Evolutionary conservation across 495 filamentous ascomycete genomes (phyloP), one percentile per base, ranked within the genome.

Genomic region (Penicillium bialowiezense): DNA sequence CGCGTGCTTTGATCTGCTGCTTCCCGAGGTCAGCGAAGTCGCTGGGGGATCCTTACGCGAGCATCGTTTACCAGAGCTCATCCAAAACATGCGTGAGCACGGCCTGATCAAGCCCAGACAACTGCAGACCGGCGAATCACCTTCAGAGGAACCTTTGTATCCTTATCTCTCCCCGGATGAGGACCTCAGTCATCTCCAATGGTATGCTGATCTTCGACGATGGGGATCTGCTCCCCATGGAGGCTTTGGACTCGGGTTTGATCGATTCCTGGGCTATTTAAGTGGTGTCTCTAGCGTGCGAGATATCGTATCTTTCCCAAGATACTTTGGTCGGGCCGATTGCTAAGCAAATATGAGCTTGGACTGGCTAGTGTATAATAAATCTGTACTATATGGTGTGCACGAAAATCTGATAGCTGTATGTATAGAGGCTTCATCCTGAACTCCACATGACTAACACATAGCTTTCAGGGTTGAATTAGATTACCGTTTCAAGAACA

Each of bases 171-270:
- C 56, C 6, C 58, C 72, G 2, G 62, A 65, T 15, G 79, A 80
- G 53, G 72, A 78, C 41, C 62, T 78, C 7, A 74, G 74, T 17
- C 72, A 69, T 52, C 75, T 98, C 12, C 79, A 87, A 51, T 98
- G 93, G 93, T 98, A 97, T 64, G 70, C 89, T n/a, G 93, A 98
- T 60, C 78, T 98, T 38, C 85, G 93, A 39, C 86, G 88, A 47
- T 98, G 90, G 83, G 93, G 93, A 20, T 91, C 85, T 57, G 87
- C 91, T 26, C 91, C 91, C n/a, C 93, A 97, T 63, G 93, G 93
- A 21, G 93, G 93, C 2, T 98, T 97, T 70, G 93, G 93, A 2
- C 63, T 97, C 42, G 93, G 93, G 1, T 95, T 97, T 64, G 93
- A 98, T 72, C 80, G 93, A 34, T 77, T 97, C 44, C 64, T 98